These are phyloP conservation scores for Drechslerella dactyloides DNA, from an alignment of 2,329 filamentous ascomycete genomes.

Conservation along the genomic window DNA sequence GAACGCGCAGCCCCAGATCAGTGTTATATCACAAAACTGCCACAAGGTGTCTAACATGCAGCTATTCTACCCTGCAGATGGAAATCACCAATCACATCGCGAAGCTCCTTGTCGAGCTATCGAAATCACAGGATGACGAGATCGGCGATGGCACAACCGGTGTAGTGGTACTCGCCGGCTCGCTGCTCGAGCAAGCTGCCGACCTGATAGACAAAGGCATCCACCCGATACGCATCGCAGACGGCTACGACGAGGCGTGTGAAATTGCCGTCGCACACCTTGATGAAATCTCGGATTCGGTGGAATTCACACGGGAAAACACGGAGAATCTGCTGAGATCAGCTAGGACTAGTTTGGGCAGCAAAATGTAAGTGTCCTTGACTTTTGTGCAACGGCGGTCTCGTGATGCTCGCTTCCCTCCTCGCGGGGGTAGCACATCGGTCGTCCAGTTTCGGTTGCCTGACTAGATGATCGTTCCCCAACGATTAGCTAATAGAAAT, in stretches of 20 bases:
- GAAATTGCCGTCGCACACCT: slow-evolving; percentile 93
- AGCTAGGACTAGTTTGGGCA: slow-evolving; percentile 91
- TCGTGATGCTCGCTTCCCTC: slow-evolving; percentile 3
- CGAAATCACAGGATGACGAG: slow-evolving; percentile 98
- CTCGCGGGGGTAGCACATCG: neutral
- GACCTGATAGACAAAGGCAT: slow-evolving; percentile 99
- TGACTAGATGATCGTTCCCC: slow-evolving; percentile 13
- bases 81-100: slow-evolving; percentile 98
- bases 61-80: slow-evolving; percentile 68
- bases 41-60: slow-evolving; percentile 20
- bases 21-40: neutral
- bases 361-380: slow-evolving; percentile 73
- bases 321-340: slow-evolving; percentile 90
- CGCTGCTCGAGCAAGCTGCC: slow-evolving; percentile 92
- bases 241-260: slow-evolving; percentile 96
- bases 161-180: slow-evolving; percentile 93
- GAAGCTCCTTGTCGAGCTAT: slow-evolving; percentile 93
- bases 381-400: slow-evolving; percentile 12
- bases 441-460: slow-evolving; percentile 2
- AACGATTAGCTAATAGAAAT: slow-evolving; percentile 50
- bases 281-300: slow-evolving; percentile 88
- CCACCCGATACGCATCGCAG: slow-evolving; percentile 96
- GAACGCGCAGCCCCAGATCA: neutral
- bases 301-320: slow-evolving; percentile 80
- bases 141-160: slow-evolving; percentile 98